A percentile compares a stretch with the other conserved stretches of the same genome.
Evolutionary conservation across 441 rosid genomes (phyloP).

Genomic region (Populus trichocarpa): DNA sequence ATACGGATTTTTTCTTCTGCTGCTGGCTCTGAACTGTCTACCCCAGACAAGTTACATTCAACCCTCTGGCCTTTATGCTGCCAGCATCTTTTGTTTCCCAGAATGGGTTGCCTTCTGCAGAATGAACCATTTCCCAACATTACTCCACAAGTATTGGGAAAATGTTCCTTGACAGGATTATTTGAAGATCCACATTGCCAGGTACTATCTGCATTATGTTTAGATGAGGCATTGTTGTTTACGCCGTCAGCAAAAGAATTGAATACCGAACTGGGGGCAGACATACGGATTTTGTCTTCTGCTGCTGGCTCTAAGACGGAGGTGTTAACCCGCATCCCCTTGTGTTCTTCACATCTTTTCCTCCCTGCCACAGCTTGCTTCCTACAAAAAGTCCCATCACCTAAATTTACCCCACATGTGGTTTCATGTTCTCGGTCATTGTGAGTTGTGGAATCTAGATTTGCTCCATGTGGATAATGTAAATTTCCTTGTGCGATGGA

Average conservation of each 20-base stretch:
- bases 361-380: constrained; percentile 36
- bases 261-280: neutral
- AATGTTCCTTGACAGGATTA: neutral
- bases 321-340: constrained; percentile 36
- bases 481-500: constrained; percentile 11
- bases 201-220: neutral
- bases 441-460: constrained; percentile 10
- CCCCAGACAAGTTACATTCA: neutral
- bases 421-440: neutral
- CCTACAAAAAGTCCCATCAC: constrained; percentile 35
- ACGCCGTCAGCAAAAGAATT: neutral
- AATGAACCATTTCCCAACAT: constrained; percentile 23
- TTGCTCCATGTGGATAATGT: neutral
- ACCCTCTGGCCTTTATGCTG: constrained; percentile 27
- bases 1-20: constrained; percentile 5
- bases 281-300: constrained; percentile 5
- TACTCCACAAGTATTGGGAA: constrained; percentile 25
- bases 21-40: neutral
- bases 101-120: constrained; percentile 26
- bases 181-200: neutral
- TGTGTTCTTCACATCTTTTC: constrained; percentile 45
- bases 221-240: neutral
- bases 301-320: constrained; percentile 4
- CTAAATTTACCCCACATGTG: constrained; percentile 38
- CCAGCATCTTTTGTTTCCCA: constrained; percentile 32